Evolutionary conservation across 345 rosid genomes (phyloP).

Genomic region (Salix brachista): DNA sequence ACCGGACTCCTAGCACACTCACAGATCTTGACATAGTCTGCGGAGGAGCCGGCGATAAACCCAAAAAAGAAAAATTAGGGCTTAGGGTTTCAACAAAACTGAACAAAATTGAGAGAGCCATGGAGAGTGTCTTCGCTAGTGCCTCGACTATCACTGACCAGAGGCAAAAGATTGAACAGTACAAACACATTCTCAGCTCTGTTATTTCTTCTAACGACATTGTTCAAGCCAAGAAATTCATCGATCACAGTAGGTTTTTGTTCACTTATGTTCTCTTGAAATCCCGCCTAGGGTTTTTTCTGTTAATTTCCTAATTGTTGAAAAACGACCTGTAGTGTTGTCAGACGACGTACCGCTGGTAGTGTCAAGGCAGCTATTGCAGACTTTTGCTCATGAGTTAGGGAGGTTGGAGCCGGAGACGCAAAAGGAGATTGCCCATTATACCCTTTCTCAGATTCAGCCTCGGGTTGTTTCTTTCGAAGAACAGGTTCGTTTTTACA

Average conservation of each 20-base stretch:
- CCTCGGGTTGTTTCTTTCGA: constrained; percentile 96
- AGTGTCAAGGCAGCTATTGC: constrained; percentile 92
- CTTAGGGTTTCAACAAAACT: neutral
- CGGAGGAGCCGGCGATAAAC: no score
- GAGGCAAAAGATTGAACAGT: constrained; percentile 98
- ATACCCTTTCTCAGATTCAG: constrained; percentile 90
- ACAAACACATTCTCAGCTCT: constrained; percentile 79
- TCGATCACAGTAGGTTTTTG: constrained; percentile 64
- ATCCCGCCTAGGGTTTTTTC: constrained; percentile 5
- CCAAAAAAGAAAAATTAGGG: neutral
- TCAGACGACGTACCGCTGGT: constrained; percentile 91
- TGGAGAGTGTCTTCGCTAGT: constrained; percentile 72
- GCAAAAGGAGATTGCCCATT: constrained; percentile 86
- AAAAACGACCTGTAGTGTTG: constrained; percentile 47
- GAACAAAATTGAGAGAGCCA: constrained; percentile 10
- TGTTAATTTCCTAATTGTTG: neutral
- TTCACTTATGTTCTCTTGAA: neutral
- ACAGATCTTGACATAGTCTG: no score
- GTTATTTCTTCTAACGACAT: constrained; percentile 82
- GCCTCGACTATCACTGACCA: constrained; percentile 81
- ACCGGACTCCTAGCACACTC: neutral
- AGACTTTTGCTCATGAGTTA: constrained; percentile 77
- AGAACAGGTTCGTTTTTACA: constrained; percentile 65
- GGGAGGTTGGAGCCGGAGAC: constrained; percentile 72
- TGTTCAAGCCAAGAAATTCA: constrained; percentile 71